These are phyloP conservation scores for Apiosordaria backusii DNA, from an alignment of 495 filamentous ascomycete genomes.

Conservation along the genomic window DNA sequence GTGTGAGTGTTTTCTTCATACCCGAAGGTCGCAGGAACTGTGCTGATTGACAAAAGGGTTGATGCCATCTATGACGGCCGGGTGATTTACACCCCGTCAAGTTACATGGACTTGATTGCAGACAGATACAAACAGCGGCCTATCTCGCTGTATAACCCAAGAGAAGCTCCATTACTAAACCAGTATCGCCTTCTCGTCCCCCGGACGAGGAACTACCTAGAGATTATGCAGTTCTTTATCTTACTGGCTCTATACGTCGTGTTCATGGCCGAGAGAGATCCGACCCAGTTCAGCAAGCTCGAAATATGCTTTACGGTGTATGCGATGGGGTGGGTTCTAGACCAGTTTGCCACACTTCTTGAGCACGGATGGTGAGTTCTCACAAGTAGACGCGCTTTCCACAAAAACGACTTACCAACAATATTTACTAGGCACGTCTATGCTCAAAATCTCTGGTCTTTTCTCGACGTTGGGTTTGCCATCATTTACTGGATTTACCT, in stretches of 20 bases:
- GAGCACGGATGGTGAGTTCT: conserved; percentile 61
- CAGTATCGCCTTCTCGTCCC: conserved; percentile 73
- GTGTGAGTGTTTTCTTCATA: conserved; percentile 40
- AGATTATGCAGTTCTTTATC: conserved; percentile 62
- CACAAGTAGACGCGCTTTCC: neutral
- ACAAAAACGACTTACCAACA: conserved; percentile 7
- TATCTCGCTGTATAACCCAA: conserved; percentile 66
- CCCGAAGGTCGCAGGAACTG: neutral
- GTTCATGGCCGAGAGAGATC: conserved; percentile 58
- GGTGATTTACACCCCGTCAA: conserved; percentile 66
- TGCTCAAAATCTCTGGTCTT: conserved; percentile 75
- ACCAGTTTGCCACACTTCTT: conserved; percentile 67
- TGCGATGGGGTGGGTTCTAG: conserved; percentile 66
- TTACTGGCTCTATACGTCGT: conserved; percentile 60
- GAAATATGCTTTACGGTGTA: conserved; percentile 64
- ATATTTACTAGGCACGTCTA: conserved; percentile 59
- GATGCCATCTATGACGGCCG: conserved; percentile 65
- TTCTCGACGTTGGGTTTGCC: conserved; percentile 67
- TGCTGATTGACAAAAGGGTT: conserved; percentile 38
- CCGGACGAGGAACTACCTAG: conserved; percentile 62
- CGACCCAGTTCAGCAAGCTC: conserved; percentile 42
- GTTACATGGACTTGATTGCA: conserved; percentile 67
- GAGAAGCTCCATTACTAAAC: conserved; percentile 62
- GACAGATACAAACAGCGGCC: conserved; percentile 71
- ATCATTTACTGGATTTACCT: conserved; percentile 60